Evolutionary conservation across 1,284 basidiomycete species (phyloP), one percentile per base, ranked within the genome.

Genomic region (Trametes pubescens): DNA sequence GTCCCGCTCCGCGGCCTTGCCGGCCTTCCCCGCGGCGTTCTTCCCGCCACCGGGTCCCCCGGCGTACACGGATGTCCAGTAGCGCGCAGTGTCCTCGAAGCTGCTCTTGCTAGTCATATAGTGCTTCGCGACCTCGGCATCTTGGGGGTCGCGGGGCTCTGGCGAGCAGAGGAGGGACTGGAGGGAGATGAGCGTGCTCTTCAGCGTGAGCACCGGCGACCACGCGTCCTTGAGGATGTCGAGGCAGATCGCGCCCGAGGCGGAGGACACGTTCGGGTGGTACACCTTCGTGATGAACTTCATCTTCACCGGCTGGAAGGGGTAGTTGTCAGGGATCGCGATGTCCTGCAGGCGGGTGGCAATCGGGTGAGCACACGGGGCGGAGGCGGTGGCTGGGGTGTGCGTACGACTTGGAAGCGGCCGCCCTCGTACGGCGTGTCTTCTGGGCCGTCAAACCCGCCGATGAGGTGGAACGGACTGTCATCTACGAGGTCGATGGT

Each of bases 291-390:
- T 97, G 71, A 94, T 89, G 77, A 98, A 98, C 77, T 96, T 96
- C 96, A 99, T 99, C 84, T 99, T 98, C 66, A 98, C 92, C 0
- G 97, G 96, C 77, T 96, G 93, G 77, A 99, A 99, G 5, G 97
- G 97, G 76, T 99, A 99, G 53, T 91, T 86, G 57, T 96, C 94
- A 1, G 96, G 96, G 68, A 98, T 95, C n/a, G 91, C 83, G 71
- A 98, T 98, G 77, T 98, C 96, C 95, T 96, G 68, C 62, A 18
- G 22, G 24, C 7, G 22, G 8, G 35, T n/a, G 43, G 18, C 48
- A 24, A 38, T 46, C 46, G 54, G 46, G 22, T 29, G 53, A 44
- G 29, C 35, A 43, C 57, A 40, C 2, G n/a, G 29, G n/a, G 34
- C 44, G 51, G 58, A 32, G 40, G 49, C 47, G 34, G 29, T 38